Evolutionary conservation across 805 yeast species (phyloP), one percentile per base, ranked within the genome.

Genomic region (Ogataea corticis): DNA sequence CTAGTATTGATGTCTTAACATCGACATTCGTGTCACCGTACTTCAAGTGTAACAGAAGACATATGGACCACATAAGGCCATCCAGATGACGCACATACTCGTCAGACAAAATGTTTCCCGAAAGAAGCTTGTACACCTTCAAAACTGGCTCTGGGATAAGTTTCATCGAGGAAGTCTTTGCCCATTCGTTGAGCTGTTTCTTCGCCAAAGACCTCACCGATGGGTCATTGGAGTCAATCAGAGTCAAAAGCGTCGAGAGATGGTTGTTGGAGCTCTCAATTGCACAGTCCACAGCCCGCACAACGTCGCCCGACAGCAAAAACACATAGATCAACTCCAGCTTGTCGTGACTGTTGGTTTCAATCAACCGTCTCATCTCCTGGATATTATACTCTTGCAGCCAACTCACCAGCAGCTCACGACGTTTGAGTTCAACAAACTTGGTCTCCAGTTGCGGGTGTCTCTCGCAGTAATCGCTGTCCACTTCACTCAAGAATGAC

Each of bases 101-200:
- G 5, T 55, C 51, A 2, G 59, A 50, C 14, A 71, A 57, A 13
- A 72, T 56, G 7, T 73, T 67, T 11, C 87, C 87, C 2, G 85
- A 69, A 14, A 91, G 68, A 3, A 91, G 63, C 49, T 79, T 79
- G 63, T 83, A 86, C 1, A 88, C 72, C 52, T 82, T 79, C 13
- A 79, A 59, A 16, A 87, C 63, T 2, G 76, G 66, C 1, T 42
- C 45, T 1, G 95, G 90, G 44, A 84, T 80, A 38, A 62, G 65
- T 23, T 58, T 61, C 25, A 69, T 44, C 3, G 68, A 66, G 4
- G 71, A 69, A 5, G 67, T 66, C 3, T 70, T 68, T 25, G 62
- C 62, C 97, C 97, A 91, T 31, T 76, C 78, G 2, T 69, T 65
- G 18, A 92, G 63, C 64, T 90, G 97, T 28, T 63, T 62, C 6